Evolutionary conservation across 164 flowering plant genomes (phyloP).

Genomic region (Berberis vulgaris): DNA sequence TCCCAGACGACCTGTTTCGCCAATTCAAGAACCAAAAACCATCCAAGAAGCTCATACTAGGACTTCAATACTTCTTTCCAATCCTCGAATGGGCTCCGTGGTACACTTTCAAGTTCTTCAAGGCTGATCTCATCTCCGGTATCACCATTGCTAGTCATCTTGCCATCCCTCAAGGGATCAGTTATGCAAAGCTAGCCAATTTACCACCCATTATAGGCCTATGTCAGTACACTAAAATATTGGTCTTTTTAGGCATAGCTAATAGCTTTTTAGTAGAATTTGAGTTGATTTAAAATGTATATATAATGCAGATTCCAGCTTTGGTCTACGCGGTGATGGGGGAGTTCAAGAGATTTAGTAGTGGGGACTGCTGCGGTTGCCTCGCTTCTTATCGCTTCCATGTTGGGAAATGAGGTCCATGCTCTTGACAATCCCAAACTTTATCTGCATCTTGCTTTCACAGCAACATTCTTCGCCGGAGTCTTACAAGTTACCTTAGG

Average conservation of each 20-base stretch:
- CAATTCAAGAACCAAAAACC: conserved; percentile 68
- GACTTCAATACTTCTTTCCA: conserved; percentile 65
- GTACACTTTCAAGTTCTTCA: conserved; percentile 53
- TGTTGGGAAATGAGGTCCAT: conserved; percentile 64
- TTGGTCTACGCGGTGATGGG: conserved; percentile 89
- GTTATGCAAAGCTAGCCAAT: conserved; percentile 90
- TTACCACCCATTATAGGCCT: conserved; percentile 88
- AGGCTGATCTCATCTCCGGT: conserved; percentile 71
- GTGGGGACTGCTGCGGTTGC: conserved; percentile 96
- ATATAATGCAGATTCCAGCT: conserved; percentile 72
- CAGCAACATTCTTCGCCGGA: conserved; percentile 90
- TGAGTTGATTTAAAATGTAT: not conserved
- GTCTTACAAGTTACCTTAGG: conserved; percentile 65
- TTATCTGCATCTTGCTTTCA: conserved; percentile 86
- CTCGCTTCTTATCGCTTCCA: conserved; percentile 69
- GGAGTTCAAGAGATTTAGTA: conserved; percentile 91
- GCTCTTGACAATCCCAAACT: conserved; percentile 50
- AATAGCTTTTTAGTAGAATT: not conserved
- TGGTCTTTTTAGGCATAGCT: not conserved
- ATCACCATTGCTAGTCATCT: conserved; percentile 96
- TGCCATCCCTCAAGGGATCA: conserved; percentile 94
- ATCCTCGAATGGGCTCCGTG: conserved; percentile 84
- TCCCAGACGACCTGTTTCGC: conserved; percentile 86
- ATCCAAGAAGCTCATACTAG: conserved; percentile 28
- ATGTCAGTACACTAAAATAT: conserved; percentile 36